Evolutionary conservation across 169 alveolate species (phyloP).

Genomic region (Eimeria zaria): DNA sequence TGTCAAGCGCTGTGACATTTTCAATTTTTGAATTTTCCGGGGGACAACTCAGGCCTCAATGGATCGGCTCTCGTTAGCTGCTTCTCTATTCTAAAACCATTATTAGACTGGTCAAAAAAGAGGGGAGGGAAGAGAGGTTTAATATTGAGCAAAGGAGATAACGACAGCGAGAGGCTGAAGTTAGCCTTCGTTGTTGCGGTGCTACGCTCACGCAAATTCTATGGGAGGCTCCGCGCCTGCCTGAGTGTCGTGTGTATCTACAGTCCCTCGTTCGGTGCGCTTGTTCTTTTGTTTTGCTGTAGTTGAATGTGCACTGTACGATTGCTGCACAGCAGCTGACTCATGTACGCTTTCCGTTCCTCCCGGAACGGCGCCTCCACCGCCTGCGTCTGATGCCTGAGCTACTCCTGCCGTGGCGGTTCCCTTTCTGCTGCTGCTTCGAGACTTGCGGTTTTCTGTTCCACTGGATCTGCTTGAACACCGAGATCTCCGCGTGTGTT

Average conservation of each 20-base stretch:
- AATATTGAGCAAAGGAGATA: background rate
- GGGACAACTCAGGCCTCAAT: background rate
- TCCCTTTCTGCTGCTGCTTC: constrained; percentile 58
- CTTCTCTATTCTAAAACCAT: background rate
- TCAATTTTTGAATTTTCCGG: background rate
- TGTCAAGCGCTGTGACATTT: background rate
- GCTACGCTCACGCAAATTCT: constrained; percentile 30
- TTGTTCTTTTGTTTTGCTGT: constrained; percentile 7
- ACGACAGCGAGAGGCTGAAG: background rate
- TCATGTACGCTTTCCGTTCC: background rate
- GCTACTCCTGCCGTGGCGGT: background rate
- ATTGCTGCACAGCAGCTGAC: background rate
- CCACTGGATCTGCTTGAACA: background rate
- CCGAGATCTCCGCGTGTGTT: constrained; percentile 51
- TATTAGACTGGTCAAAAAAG: background rate
- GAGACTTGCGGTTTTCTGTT: background rate
- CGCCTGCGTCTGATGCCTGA: background rate
- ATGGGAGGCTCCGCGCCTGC: constrained; percentile 35
- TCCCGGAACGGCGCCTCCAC: background rate
- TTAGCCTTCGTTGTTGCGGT: background rate
- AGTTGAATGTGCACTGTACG: background rate
- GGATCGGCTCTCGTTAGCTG: background rate
- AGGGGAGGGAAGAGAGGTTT: background rate
- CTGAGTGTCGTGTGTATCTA: constrained; percentile 3
- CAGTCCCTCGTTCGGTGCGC: background rate